Evolutionary conservation across 2,329 filamentous ascomycete genomes (phyloP), one percentile per base, ranked within the genome.

Genomic region (Epichloe baconii): DNA sequence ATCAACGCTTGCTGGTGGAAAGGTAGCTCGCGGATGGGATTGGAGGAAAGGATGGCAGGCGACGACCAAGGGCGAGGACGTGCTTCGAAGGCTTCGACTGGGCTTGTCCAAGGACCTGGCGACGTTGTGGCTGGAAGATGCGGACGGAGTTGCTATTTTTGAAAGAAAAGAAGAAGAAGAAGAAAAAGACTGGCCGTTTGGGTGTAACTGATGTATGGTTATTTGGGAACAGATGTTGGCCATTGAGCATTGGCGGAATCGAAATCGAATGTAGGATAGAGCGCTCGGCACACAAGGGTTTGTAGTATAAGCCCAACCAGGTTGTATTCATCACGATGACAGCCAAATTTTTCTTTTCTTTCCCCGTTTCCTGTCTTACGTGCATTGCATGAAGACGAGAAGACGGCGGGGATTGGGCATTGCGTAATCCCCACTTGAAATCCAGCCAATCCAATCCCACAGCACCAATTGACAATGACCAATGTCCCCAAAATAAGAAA

Each of bases 11-110:
- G 71, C 73, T 19, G 79, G 77, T 6, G 68, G 68, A n/a, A 67
- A 75, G 50, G 66, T 72, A 6, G 74, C 78, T 56, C 71, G 85
- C 49, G 80, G 80, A 12, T 89, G 85, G 86, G 83, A 90, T 66
- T 90, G 86, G 88, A 73, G 87, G 58, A 72, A 71, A 66, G 86
- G 86, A 82, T 71, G 94, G 85, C 83, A 72, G 80, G 61, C 77
- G 34, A 74, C 72, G 11, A 79, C 77, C 17, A 80, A 71, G 55
- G 85, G 81, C 0, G 74, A 75, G 46, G 85, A 91, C 55, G 73
- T 96, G n/a, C 68, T 95, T 53, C 75, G 76, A 56, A 77, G 83
- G 56, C 64, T 95, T 66, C 77, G 90, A 56, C 65, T 88, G 48
- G 85, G 83, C 2, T 66, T 95, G 61, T 85, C 87, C 14, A 80